Conservation (phyloP, 306 rosid species). For the Castanea mollissima region DNA sequence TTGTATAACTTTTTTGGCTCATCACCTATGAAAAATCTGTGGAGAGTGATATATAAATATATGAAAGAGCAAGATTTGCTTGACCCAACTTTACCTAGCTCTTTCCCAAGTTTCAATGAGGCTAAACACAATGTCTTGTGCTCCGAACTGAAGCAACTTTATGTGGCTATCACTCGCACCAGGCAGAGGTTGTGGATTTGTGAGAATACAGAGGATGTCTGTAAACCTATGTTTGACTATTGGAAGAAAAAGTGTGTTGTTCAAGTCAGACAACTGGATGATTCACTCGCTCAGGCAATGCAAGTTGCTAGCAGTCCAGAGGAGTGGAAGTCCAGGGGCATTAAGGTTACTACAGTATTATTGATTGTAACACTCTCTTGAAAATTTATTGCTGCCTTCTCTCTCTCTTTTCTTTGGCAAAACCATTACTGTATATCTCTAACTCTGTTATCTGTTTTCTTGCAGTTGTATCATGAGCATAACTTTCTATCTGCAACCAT, state of each 20-base stretch:
- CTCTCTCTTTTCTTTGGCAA: neutral
- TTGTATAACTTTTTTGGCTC: conserved; percentile 69
- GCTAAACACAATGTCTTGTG: conserved; percentile 66
- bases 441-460: neutral
- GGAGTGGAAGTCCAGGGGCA: conserved; percentile 78
- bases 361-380: neutral
- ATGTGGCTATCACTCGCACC: conserved; percentile 74
- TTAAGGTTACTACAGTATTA: conserved; percentile 42
- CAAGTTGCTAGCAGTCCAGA: conserved; percentile 69
- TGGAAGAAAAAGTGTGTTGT: conserved; percentile 65
- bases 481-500: conserved; percentile 72
- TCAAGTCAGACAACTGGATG: conserved; percentile 59
- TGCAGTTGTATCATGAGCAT: conserved; percentile 57
- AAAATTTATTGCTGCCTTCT: neutral
- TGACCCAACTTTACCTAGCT: conserved; percentile 22
- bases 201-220: conserved; percentile 41
- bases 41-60: conserved; percentile 72
- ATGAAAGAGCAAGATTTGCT: conserved; percentile 61
- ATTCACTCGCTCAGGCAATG: conserved; percentile 73
- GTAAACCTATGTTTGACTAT: conserved; percentile 62
- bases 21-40: conserved; percentile 52
- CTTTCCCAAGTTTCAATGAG: conserved; percentile 38
- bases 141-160: conserved; percentile 70
- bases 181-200: conserved; percentile 79
- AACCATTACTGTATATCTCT: neutral